Evolutionary conservation across 1,139 yeast genomes (phyloP), one percentile per base, ranked within the genome.

Genomic region (Geotrichum reessii): DNA sequence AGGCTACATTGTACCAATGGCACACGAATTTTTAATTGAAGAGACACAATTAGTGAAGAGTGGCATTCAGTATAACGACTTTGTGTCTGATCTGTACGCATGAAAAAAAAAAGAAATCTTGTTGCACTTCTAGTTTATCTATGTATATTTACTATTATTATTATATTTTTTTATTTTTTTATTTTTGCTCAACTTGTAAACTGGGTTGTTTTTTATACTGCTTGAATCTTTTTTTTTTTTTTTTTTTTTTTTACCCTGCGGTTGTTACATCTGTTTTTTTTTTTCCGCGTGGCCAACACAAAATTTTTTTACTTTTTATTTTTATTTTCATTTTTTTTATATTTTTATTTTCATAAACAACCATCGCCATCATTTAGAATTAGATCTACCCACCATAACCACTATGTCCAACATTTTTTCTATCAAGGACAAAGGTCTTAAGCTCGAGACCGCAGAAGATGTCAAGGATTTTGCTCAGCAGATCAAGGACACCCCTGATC

Each of bases 341-440:
- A 14, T 12, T 33, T 22, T 22, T 31, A 21, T 12, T 17, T 28
- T 22, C 40, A 2, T 11, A 11, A 33, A 42, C 17, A 8, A 52
- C 22, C 19, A 21, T 33, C 37, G 9, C 21, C 17, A 19, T 21
- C 40, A 25, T 14, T 11, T 14, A 24, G 9, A 24, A 47, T 8
- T 27, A 25, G 27, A 48, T 48, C 27, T 22, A 24, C 21, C 7
- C 25, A 48, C 44, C 21, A 12, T 11, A 48, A 19, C 8, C 47
- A 57, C 47, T 31, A 58, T 55, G 58, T 48, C 60, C 28, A 47
- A 22, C 42, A 44, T 50, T 19, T 72, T 69, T 71, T 86, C 95
- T 37, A 75, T 91, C 64, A 83, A 88, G 50, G 91, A 91, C 33
- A 85, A 86, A 71, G 89, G 89, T 58, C 70, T 87, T 69, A 92